A percentile compares a stretch with the other conserved stretches of the same genome.
phyloP scores from a whole-genome alignment of 1,284 basidiomycete genomes.

The Vanrija pseudolonga region DNA sequence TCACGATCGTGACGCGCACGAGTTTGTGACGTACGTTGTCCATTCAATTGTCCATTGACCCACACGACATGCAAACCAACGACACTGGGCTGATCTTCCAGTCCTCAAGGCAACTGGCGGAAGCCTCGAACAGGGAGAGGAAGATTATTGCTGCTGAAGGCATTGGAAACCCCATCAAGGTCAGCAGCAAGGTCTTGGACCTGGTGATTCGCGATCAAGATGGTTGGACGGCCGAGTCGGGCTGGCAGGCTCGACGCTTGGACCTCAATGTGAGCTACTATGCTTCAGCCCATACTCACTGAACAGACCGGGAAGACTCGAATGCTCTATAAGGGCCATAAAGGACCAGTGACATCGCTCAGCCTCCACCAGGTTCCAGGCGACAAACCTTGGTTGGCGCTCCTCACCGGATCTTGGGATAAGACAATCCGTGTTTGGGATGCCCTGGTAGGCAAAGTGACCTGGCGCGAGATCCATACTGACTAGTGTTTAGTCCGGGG shows the following conservation, averaged over 20 bases:
- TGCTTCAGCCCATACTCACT: background rate
- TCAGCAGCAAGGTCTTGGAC: constrained; percentile 69
- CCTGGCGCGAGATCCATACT: background rate
- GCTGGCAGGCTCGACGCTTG: constrained; percentile 65
- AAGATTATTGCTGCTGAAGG: constrained; percentile 69
- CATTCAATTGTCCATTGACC: background rate
- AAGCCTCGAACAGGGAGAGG: constrained; percentile 62
- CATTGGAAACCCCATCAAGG: constrained; percentile 70
- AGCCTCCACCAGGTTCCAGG: constrained; percentile 55
- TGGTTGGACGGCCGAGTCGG: constrained; percentile 83
- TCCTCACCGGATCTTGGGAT: constrained; percentile 90
- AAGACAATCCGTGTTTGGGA: constrained; percentile 84
- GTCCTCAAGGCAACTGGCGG: constrained; percentile 68
- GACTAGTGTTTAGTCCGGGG: constrained; percentile 57
- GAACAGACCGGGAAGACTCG: constrained; percentile 70
- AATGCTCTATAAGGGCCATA: constrained; percentile 73
- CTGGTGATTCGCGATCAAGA: constrained; percentile 62
- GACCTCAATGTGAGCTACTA: constrained; percentile 62
- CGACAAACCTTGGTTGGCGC: constrained; percentile 19
- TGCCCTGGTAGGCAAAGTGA: constrained; percentile 56
- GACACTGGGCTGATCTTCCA: constrained; percentile 58
- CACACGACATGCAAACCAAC: constrained; percentile 48
- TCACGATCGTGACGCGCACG: too few relatives aligned
- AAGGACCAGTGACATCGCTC: constrained; percentile 78
- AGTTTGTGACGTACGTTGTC: background rate